phyloP scores from a whole-genome alignment of 2,329 filamentous ascomycete genomes.

The Fonsecaea erecta region DNA sequence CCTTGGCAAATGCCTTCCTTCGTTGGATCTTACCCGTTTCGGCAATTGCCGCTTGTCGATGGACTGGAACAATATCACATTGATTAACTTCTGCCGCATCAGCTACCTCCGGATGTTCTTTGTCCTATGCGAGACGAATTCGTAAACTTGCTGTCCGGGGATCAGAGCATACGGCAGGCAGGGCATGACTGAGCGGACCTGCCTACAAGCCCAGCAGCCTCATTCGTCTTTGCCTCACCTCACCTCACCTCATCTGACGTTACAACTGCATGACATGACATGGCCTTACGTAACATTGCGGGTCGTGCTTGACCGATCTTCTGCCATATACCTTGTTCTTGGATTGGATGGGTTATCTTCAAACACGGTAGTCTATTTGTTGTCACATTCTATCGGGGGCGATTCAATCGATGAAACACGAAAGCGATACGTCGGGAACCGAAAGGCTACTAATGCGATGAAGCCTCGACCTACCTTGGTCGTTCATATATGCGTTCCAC shows the following conservation, averaged over 20 bases:
- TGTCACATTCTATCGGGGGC: neutral
- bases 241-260: constrained; percentile 7
- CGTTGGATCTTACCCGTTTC: neutral
- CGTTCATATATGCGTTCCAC: neutral
- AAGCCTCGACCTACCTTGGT: neutral
- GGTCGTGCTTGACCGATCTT: constrained; percentile 1
- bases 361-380: constrained; percentile 14
- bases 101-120: neutral
- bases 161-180: neutral
- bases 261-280: constrained; percentile 14
- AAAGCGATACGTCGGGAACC: neutral
- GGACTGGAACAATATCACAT: too few relatives aligned
- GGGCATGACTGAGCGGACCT: neutral
- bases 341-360: constrained; percentile 3
- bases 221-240: neutral
- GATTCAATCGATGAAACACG: neutral
- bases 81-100: neutral
- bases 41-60: neutral
- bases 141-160: neutral
- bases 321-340: neutral
- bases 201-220: neutral
- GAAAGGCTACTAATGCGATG: neutral
- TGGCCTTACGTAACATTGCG: constrained; percentile 10
- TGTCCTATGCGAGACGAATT: neutral
- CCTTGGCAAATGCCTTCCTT: constrained; percentile 2